Conservation (phyloP, 2,329 filamentous ascomycete species). For the Nigrospora oryzae region DNA sequence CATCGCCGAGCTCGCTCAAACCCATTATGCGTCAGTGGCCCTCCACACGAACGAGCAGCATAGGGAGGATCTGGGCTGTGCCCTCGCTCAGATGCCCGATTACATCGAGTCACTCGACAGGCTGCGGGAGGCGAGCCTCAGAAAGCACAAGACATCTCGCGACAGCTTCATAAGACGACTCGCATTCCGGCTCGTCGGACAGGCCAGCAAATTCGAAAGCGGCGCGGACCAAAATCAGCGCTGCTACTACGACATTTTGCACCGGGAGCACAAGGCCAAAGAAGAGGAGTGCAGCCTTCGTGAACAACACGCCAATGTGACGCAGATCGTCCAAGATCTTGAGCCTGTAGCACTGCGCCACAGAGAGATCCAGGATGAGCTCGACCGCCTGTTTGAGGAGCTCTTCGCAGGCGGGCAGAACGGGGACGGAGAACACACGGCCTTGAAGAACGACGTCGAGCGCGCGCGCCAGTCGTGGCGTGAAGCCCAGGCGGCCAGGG, state of each 20-base stretch:
- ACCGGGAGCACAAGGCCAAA: constrained; percentile 1
- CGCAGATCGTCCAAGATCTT: not conserved
- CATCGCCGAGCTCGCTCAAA: too few species aligned
- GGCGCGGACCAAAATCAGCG: not conserved
- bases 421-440: not conserved
- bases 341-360: not conserved
- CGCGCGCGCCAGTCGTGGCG: not conserved
- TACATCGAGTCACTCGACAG: not conserved
- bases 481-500: not conserved
- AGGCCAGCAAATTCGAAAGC: not conserved
- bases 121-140: not conserved
- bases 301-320: not conserved
- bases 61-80: not conserved
- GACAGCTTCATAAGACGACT: constrained; percentile 1
- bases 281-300: not conserved
- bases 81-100: not conserved
- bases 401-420: not conserved
- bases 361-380: not conserved
- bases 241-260: constrained; percentile 1
- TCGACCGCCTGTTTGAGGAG: constrained; percentile 1
- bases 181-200: constrained; percentile 1
- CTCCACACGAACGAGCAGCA: not conserved
- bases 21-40: too few species aligned
- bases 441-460: not conserved
- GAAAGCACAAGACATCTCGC: constrained; percentile 2